Percentiles rank a stretch among this genome's conserved stretches.
Conservation (phyloP, 352 stramenopile species). For the Pythium sukuiense region DNA sequence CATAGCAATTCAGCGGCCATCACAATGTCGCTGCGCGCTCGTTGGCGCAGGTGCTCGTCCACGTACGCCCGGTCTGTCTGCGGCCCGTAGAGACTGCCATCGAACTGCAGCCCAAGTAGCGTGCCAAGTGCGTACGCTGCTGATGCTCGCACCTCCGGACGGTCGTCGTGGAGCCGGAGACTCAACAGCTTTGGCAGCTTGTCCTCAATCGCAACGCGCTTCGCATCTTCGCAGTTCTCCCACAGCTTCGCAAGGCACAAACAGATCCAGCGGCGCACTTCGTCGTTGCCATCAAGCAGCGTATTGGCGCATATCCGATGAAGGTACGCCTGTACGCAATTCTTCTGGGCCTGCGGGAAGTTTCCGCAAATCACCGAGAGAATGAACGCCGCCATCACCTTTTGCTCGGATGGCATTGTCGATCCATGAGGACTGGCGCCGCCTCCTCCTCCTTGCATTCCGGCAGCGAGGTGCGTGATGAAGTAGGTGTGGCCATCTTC, state of each 20-base stretch:
- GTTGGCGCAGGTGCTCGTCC: slow-evolving; percentile 60
- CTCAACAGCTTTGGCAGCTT: slow-evolving; percentile 86
- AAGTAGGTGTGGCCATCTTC: slow-evolving; percentile 96
- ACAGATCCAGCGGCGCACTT: slow-evolving; percentile 85
- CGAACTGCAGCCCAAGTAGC: slow-evolving; percentile 86
- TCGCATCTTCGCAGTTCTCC: slow-evolving; percentile 90
- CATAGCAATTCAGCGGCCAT: slow-evolving; percentile 68
- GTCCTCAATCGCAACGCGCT: slow-evolving; percentile 83
- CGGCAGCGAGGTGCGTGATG: slow-evolving; percentile 90
- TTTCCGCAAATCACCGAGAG: slow-evolving; percentile 93
- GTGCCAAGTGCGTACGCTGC: slow-evolving; percentile 93
- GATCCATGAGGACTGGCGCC: slow-evolving; percentile 7
- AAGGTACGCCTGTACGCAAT: slow-evolving; percentile 91
- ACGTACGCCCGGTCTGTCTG: slow-evolving; percentile 34
- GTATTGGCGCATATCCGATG: slow-evolving; percentile 75
- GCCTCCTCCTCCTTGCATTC: slow-evolving; percentile 41
- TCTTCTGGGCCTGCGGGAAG: slow-evolving; percentile 91
- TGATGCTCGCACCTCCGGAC: slow-evolving; percentile 90
- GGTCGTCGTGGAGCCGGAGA: slow-evolving; percentile 78
- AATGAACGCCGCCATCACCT: slow-evolving; percentile 95
- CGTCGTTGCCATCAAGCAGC: slow-evolving; percentile 58
- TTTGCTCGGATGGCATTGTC: slow-evolving; percentile 88
- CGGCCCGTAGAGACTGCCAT: slow-evolving; percentile 47
- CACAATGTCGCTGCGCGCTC: slow-evolving; percentile 65
- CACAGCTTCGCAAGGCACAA: slow-evolving; percentile 95